Evolutionary conservation across 2,329 filamentous ascomycete genomes (phyloP), one percentile per base, ranked within the genome.

Genomic region (Annulohypoxylon truncatum): DNA sequence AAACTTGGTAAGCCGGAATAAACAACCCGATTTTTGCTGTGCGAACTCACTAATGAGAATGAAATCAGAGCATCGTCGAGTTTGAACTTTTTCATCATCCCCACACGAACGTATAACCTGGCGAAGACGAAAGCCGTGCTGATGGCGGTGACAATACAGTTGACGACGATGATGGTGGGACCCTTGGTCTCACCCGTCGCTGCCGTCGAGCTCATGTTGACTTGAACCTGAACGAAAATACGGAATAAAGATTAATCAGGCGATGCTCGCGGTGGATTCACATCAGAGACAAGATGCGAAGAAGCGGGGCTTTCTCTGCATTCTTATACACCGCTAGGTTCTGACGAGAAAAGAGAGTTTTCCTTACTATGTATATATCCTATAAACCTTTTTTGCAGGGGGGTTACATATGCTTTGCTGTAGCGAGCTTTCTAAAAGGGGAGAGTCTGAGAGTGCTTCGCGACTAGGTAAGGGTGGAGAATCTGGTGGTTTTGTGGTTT

Each of bases 51-150:
- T 62, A 77, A 65, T 2, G 77, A 71, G 5, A 68, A 4, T 0
- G 68, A 46, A 58, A 79, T 77, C 9, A 79, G 44, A 33, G 70
- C 76, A 64, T 79, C 77, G 42, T 79, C 77, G 10, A 68, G 35
- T 0, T 74, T 74, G 4, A 77, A 65, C 42, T 76, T 78, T 7
- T 73, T 73, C 35, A 77, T 66, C 24, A 80, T 71, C 3, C 54
- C 47, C 1, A 56, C 63, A 13, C 79, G 73, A 33, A 77, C 76
- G 29, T 75, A 80, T 10, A 81, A 62, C 5, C 80, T 74, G 1
- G 76, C 74, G 2, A 54, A 31, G 2, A 79, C 77, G 9, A 80
- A 74, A 4, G 78, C 2, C 2, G 74, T 72, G 3, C 72, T 75
- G 18, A 81, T 10, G 1, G 64, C 66, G 2, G 75, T 76, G 58